phyloP scores from a whole-genome alignment of 2,329 filamentous ascomycete species.

The Talaromyces sp. region DNA sequence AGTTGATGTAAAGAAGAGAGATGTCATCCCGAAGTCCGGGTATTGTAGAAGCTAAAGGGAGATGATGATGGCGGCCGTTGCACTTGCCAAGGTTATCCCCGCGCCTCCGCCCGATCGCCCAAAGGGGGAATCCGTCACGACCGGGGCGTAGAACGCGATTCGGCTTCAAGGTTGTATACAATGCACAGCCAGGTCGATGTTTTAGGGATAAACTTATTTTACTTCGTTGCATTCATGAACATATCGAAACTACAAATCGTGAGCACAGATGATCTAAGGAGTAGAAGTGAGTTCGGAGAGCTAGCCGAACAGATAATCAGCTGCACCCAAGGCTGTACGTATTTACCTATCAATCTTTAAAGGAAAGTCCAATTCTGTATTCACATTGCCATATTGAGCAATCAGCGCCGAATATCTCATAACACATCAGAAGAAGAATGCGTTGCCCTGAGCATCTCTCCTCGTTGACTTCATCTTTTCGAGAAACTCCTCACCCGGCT shows the following conservation, averaged over 20 bases:
- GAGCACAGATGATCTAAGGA: not conserved
- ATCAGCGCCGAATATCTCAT: not conserved
- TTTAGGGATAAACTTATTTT: not conserved
- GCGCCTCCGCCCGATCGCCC: constrained; percentile 4
- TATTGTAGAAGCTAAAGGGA: not conserved
- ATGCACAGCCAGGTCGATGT: not conserved
- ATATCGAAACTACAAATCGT: not conserved
- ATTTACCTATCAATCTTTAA: not conserved
- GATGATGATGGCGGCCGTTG: constrained; percentile 1
- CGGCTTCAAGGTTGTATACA: not conserved
- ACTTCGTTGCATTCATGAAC: not conserved
- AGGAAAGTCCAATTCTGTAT: not conserved
- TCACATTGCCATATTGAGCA: not conserved
- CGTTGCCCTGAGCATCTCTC: constrained; percentile 83
- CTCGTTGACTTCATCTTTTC: constrained; percentile 65
- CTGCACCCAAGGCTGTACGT: no score
- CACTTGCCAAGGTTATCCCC: constrained; percentile 10
- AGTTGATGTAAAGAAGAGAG: not conserved
- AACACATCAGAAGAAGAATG: constrained; percentile 70
- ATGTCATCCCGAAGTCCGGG: not conserved
- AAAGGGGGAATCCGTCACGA: constrained; percentile 1
- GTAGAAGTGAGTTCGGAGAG: not conserved
- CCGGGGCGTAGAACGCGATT: not conserved
- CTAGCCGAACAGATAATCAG: not conserved
- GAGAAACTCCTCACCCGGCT: constrained; percentile 74